phyloP scores from a whole-genome alignment of 495 filamentous ascomycete genomes.

The Hyaloscypha bicolor region DNA sequence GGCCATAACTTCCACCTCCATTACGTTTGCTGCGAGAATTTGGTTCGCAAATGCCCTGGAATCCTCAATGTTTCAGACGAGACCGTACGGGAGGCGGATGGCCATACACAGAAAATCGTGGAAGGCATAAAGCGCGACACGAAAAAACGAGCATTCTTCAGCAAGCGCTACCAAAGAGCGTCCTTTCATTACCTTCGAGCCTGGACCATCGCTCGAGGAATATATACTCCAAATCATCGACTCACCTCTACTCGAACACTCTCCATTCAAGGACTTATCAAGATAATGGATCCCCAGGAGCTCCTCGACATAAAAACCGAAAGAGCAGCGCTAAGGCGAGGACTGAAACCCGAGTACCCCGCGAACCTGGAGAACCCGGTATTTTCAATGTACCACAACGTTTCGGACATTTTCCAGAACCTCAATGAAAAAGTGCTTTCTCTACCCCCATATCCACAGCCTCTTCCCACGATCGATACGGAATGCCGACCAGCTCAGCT shows the following conservation, averaged over 20 bases:
- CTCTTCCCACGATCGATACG: too few species aligned
- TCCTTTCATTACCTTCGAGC: slow-evolving; percentile 1
- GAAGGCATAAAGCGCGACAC: neutral
- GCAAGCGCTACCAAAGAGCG: neutral
- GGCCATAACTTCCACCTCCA: slow-evolving; percentile 14
- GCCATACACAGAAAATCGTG: neutral
- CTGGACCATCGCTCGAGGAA: slow-evolving; percentile 10
- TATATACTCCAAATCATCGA: neutral
- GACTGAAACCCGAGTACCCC: too few species aligned
- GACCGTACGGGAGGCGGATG: neutral
- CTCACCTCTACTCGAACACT: neutral
- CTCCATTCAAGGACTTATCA: neutral
- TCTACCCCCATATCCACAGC: too few species aligned
- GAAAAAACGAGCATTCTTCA: neutral
- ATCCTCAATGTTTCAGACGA: neutral
- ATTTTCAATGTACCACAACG: too few species aligned
- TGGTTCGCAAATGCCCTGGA: slow-evolving; percentile 19
- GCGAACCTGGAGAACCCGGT: too few species aligned
- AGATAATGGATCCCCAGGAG: slow-evolving; percentile 1
- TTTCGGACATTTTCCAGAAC: too few species aligned
- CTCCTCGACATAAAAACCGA: neutral
- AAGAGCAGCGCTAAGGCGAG: too few species aligned
- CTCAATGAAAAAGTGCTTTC: too few species aligned
- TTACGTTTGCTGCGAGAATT: slow-evolving; percentile 15
- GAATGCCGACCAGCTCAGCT: too few species aligned